These are phyloP conservation scores for Ambrosia artemisiifolia DNA, from an alignment of 129 eudicot genomes.

Conservation along the genomic window DNA sequence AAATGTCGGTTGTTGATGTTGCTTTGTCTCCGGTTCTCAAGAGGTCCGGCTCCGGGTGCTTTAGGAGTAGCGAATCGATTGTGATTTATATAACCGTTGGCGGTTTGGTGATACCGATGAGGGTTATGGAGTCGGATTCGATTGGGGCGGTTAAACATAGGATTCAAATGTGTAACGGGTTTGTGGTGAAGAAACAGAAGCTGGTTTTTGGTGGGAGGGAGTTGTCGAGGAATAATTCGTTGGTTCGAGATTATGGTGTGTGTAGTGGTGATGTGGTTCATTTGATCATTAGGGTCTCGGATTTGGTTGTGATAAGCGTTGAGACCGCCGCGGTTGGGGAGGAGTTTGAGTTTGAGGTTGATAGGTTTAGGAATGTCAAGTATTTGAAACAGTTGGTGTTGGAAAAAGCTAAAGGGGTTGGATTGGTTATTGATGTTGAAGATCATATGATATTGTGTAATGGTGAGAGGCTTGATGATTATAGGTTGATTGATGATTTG, in stretches of 20 bases:
- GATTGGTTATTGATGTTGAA: conserved; percentile 31
- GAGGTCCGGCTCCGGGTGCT: conserved; percentile 36
- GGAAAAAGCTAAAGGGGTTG: conserved; percentile 43
- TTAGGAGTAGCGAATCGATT: conserved; percentile 45
- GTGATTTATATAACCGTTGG: conserved; percentile 53
- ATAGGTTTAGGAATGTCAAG: conserved; percentile 52
- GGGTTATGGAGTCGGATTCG: conserved; percentile 74
- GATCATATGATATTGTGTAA: conserved; percentile 47
- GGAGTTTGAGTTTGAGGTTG: conserved; percentile 57
- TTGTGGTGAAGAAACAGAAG: conserved; percentile 65
- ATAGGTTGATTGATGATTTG: conserved; percentile 55
- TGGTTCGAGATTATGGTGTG: conserved; percentile 67
- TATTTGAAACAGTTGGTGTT: conserved; percentile 50
- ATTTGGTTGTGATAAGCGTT: conserved; percentile 51
- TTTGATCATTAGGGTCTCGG: conserved; percentile 55
- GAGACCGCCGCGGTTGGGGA: conserved; percentile 44
- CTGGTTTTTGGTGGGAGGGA: conserved; percentile 70
- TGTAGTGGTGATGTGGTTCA: conserved; percentile 58
- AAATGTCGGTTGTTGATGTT: conserved; percentile 66
- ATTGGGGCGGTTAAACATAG: conserved; percentile 61
- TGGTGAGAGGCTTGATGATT: conserved; percentile 73
- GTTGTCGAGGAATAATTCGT: conserved; percentile 54
- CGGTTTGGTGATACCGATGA: conserved; percentile 60
- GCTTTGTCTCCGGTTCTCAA: conserved; percentile 50
- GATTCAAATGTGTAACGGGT: conserved; percentile 69